Base-by-base conservation (phyloP, 495 filamentous ascomycete species). In the Aspergillus nidulans region DNA sequence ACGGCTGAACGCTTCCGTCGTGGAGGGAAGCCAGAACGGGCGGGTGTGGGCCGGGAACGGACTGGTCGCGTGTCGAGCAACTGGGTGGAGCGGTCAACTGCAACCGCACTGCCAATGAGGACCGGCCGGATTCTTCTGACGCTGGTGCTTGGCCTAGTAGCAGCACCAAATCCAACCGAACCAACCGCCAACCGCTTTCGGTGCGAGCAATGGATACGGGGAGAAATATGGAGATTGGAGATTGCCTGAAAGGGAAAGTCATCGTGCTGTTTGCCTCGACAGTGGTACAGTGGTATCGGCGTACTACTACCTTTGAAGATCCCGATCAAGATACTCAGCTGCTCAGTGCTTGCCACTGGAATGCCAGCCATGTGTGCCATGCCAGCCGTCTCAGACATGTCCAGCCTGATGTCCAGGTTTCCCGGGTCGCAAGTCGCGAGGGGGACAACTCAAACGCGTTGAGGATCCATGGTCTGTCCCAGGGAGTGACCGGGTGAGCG, bases 181-280 rank as follows among this genome's bases (percentile, higher is more conserved):
- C n/a, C n/a, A n/a, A n/a, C n/a, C n/a, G 23, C 16, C n/a, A 34
- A 20, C 41, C 38, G 15, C 30, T 54, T 54, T 54, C 52, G 40
- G n/a, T 34, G 41, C 51, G 44, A 59, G 51, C 28, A 56, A 52
- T 62, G 59, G 59, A 46, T 32, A 39, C 47, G 59, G 49, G 47
- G 55, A 47, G 49, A 34, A 38, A 7, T n/a, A n/a, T n/a, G n/a
- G n/a, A n/a, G n/a, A n/a, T 36, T 40, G 48, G 56, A 41, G 47
- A 53, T 43, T 9, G 30, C 59, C 52, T 51, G 52, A 62, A 62
- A 43, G 52, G 59, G 59, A 56, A 62, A 58, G 48, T 55, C 30
- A 41, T 58, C 59, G 25, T 58, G 52, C 38, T 57, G 26, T 32
- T 40, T 21, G 45, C 30, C 28, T 25, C 41, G 1, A 12, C 9